Percentiles rank a stretch among this genome's conserved stretches.
These are phyloP conservation scores for Solanum hybrid DNA, from an alignment of 305 asterid species.

Conservation along the genomic window DNA sequence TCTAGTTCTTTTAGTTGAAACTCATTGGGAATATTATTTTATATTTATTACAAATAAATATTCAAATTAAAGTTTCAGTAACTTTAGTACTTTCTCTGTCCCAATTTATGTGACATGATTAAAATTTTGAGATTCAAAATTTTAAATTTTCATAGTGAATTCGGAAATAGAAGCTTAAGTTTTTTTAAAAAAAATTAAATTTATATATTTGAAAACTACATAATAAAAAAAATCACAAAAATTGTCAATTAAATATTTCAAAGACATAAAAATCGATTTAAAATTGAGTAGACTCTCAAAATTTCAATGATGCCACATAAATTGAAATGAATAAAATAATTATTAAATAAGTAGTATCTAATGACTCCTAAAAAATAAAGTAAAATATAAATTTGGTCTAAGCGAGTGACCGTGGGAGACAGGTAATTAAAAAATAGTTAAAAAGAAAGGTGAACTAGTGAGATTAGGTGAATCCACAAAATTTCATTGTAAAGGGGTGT, in stretches of 20 bases:
- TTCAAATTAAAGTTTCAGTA: neutral
- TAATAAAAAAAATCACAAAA: neutral
- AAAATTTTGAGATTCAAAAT: neutral
- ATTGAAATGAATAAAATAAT: no score
- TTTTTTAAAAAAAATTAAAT: no score
- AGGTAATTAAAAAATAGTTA: no score
- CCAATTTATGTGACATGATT: neutral
- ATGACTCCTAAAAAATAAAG: neutral
- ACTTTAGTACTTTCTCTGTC: neutral
- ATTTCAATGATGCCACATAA: neutral
- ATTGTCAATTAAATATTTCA: no score
- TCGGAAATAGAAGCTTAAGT: neutral
- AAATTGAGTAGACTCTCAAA: neutral
- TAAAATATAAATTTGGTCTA: neutral
- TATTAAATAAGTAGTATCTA: neutral
- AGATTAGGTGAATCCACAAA: neutral
- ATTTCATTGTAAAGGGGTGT: neutral
- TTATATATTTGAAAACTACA: neutral
- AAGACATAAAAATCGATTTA: neutral
- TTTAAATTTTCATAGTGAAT: neutral
- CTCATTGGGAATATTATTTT: neutral
- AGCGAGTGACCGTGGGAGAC: neutral
- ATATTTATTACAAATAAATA: no score
- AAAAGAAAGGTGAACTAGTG: neutral
- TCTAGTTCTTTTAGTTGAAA: neutral